phyloP scores from a whole-genome alignment of 2,329 filamentous ascomycete species.

The Colletotrichum zoysiae region DNA sequence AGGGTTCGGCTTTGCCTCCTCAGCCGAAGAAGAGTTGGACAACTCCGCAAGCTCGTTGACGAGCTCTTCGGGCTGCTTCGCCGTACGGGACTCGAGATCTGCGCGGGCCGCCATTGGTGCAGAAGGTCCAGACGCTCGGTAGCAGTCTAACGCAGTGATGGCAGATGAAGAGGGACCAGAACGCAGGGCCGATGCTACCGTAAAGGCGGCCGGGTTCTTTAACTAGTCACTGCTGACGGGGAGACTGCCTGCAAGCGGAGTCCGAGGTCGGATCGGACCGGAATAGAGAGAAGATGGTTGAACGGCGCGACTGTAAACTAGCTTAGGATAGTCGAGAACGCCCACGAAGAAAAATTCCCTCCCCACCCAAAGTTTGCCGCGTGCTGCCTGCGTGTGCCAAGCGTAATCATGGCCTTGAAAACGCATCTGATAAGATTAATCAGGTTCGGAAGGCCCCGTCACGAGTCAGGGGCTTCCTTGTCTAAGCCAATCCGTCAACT shows the following conservation, averaged over 20 bases:
- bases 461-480: constrained; percentile 31
- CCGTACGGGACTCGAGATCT: constrained; percentile 29
- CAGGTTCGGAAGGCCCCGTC: not conserved
- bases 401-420: constrained; percentile 17
- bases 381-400: constrained; percentile 25
- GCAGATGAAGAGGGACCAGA: not conserved
- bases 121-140: not conserved
- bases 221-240: constrained; percentile 2
- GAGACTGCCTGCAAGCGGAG: not conserved
- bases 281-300: constrained; percentile 11
- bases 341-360: constrained; percentile 11
- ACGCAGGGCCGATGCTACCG: not conserved
- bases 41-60: constrained; percentile 27
- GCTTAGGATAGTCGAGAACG: constrained; percentile 8
- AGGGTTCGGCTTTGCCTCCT: constrained; percentile 22
- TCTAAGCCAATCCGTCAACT: constrained; percentile 9
- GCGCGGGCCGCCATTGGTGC: constrained; percentile 21
- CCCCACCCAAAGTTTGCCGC: constrained; percentile 15
- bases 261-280: constrained; percentile 24
- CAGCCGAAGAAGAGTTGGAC: constrained; percentile 11
- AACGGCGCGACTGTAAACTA: constrained; percentile 1
- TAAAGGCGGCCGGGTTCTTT: not conserved
- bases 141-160: not conserved
- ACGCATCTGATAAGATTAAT: constrained; percentile 41
- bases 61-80: constrained; percentile 27